Conservation (phyloP, 805 yeast species). For the Myxozyma nipponensis region DNA sequence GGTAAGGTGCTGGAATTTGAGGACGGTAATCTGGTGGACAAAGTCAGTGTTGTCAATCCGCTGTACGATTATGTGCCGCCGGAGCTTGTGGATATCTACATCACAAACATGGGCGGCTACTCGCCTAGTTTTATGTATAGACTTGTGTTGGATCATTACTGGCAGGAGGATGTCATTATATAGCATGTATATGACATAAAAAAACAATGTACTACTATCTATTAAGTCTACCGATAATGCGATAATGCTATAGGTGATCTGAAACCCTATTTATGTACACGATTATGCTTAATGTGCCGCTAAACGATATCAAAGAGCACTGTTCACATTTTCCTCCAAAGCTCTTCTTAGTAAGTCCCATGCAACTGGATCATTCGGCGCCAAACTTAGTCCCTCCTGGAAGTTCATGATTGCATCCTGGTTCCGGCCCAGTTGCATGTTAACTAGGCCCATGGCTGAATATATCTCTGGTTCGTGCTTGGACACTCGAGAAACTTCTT, state of each 20-base stretch:
- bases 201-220: too few species aligned
- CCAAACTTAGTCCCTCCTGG: constrained; percentile 74
- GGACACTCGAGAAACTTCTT: constrained; percentile 65
- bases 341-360: constrained; percentile 78
- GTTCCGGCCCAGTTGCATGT: constrained; percentile 62
- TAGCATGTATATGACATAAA: constrained; percentile 4
- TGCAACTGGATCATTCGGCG: constrained; percentile 81
- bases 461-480: constrained; percentile 70
- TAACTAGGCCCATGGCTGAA: constrained; percentile 79
- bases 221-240: background rate
- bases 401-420: constrained; percentile 68
- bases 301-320: background rate
- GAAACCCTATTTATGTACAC: too few species aligned
- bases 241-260: background rate
- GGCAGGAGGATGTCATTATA: constrained; percentile 71
- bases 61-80: constrained; percentile 88
- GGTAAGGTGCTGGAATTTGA: constrained; percentile 81
- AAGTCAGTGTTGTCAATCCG: constrained; percentile 81
- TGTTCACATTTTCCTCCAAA: constrained; percentile 26
- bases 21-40: constrained; percentile 60
- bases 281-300: too few species aligned
- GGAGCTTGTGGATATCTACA: constrained; percentile 87
- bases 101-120: constrained; percentile 94
- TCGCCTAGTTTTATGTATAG: constrained; percentile 95
- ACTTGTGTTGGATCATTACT: constrained; percentile 90